Conservation (phyloP, 2,329 filamentous ascomycete species). For the Epichloe gansuensis region DNA sequence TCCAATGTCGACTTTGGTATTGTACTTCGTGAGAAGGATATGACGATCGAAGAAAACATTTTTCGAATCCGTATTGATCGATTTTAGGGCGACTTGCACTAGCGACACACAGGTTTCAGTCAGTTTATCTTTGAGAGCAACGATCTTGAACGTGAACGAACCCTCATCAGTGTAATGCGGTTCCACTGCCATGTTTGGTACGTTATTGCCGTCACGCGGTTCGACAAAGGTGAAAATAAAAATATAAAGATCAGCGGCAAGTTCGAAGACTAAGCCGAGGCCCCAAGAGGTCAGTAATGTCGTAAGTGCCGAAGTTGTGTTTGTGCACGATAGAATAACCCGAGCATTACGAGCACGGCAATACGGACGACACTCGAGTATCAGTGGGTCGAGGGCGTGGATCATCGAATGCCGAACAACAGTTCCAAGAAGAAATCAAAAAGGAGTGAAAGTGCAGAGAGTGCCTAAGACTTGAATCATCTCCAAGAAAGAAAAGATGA, state of each 20-base stretch:
- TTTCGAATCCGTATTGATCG: constrained; percentile 10
- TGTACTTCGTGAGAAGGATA: constrained; percentile 21
- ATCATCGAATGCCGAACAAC: not conserved
- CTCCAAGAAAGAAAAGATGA: not conserved
- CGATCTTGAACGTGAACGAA: not conserved
- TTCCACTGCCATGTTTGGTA: constrained; percentile 1
- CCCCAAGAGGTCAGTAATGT: not conserved
- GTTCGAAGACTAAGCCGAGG: too few species aligned
- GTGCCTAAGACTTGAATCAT: not conserved
- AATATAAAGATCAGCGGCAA: not conserved
- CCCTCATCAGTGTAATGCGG: constrained; percentile 6
- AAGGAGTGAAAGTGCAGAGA: not conserved
- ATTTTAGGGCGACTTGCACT: constrained; percentile 21
- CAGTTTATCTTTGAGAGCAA: not conserved
- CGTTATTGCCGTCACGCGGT: too few species aligned
- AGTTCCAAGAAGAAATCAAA: not conserved
- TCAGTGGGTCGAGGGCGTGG: not conserved
- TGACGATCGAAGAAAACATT: constrained; percentile 16
- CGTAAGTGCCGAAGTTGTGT: not conserved
- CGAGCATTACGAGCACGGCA: not conserved
- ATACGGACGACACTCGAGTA: not conserved
- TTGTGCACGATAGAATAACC: not conserved
- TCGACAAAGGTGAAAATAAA: not conserved
- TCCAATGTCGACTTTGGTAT: constrained; percentile 25
- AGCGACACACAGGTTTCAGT: not conserved